Evolutionary conservation across 2,329 filamentous ascomycete species (phyloP).

Genomic region (Trichoderma koningii): DNA sequence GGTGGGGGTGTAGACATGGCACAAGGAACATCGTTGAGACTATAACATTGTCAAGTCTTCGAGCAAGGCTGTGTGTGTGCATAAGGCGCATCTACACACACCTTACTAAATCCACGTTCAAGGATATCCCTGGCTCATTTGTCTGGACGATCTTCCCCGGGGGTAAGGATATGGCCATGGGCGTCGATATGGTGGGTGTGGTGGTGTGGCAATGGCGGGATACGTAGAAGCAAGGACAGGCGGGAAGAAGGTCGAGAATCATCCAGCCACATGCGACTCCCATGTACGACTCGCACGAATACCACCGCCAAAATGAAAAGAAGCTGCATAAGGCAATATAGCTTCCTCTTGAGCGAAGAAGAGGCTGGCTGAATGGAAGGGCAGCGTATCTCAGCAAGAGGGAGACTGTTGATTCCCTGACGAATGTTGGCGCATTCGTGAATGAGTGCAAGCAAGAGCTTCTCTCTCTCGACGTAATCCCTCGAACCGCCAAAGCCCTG

Average conservation of each 20-base stretch:
- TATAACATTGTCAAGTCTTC: neutral
- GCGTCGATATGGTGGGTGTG: neutral
- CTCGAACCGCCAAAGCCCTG: too few relatives aligned
- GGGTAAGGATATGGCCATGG: neutral
- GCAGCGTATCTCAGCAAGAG: too few relatives aligned
- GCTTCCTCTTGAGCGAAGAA: neutral
- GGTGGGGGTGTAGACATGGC: neutral
- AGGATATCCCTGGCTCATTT: constrained; percentile 6
- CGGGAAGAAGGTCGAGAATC: neutral
- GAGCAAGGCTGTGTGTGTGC: neutral
- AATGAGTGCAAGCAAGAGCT: too few relatives aligned
- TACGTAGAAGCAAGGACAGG: neutral
- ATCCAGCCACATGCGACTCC: neutral
- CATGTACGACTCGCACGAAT: neutral
- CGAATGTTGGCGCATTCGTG: too few relatives aligned
- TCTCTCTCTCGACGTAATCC: too few relatives aligned
- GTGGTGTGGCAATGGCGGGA: neutral
- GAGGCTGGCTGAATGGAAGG: neutral
- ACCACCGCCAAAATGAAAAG: neutral
- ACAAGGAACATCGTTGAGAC: too few relatives aligned
- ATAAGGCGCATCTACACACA: too few relatives aligned
- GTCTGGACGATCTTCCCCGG: neutral
- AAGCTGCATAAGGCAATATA: neutral
- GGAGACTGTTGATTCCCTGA: too few relatives aligned
- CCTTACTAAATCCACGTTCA: neutral